These are phyloP conservation scores for Megacollybia marginata DNA, from an alignment of 768 basidiomycete species.

Conservation along the genomic window DNA sequence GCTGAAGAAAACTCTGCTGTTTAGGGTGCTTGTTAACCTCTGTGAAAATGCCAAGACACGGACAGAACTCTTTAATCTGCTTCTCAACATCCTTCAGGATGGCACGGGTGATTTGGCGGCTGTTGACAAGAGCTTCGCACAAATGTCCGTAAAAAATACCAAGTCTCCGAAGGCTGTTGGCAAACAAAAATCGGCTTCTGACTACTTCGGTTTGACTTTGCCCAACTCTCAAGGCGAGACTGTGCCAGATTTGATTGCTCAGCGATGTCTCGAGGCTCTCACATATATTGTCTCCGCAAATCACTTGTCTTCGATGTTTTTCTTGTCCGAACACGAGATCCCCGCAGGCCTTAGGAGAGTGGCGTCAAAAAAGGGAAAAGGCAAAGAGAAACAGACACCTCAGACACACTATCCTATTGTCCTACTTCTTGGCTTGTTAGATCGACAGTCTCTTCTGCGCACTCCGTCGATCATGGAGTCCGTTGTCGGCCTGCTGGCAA, in stretches of 20 bases:
- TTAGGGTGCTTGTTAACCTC: constrained; percentile 87
- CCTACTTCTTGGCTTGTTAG: constrained; percentile 78
- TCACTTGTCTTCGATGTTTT: constrained; percentile 81
- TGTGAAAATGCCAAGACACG: constrained; percentile 94
- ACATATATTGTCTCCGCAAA: constrained; percentile 83
- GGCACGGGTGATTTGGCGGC: constrained; percentile 88
- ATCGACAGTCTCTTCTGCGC: constrained; percentile 77
- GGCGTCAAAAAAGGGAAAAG: constrained; percentile 83
- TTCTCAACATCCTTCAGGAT: constrained; percentile 91
- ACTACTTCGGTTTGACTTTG: constrained; percentile 39
- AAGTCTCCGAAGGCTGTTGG: constrained; percentile 52
- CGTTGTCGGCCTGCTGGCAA: constrained; percentile 80
- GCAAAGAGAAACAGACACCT: constrained; percentile 79
- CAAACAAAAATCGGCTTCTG: constrained; percentile 66
- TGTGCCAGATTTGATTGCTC: constrained; percentile 88
- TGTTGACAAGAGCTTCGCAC: constrained; percentile 90
- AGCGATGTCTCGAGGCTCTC: constrained; percentile 89
- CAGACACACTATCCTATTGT: constrained; percentile 90
- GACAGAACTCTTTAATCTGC: constrained; percentile 86
- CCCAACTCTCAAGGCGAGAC: constrained; percentile 62
- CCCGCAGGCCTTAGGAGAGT: constrained; percentile 67
- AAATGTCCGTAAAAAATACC: constrained; percentile 69
- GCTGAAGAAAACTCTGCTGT: constrained; percentile 74
- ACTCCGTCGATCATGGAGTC: constrained; percentile 91
- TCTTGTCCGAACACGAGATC: constrained; percentile 92